A percentile compares a stretch with the other conserved stretches of the same genome.
Evolutionary conservation across 371 early-diverging fungal genomes (phyloP).

Genomic region (Lichtheimia corymbifera): DNA sequence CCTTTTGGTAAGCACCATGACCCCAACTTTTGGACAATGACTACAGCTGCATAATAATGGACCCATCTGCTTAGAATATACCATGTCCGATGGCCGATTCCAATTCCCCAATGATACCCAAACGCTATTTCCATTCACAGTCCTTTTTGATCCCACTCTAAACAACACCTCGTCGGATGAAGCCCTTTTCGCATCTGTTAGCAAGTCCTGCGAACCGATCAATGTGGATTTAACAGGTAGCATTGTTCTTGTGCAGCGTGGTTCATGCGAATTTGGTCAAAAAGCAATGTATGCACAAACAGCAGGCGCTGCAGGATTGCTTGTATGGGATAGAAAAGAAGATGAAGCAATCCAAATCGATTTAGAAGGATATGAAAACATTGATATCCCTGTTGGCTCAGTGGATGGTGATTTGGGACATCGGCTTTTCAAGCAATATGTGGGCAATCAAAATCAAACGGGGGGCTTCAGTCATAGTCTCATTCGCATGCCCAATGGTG

Average conservation of each 20-base stretch:
- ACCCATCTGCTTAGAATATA: conserved; percentile 4
- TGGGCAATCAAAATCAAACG: background rate
- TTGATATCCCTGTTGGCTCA: conserved; percentile 17
- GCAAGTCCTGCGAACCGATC: conserved; percentile 13
- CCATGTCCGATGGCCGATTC: background rate
- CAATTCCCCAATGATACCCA: background rate
- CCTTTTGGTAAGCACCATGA: background rate
- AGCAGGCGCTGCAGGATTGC: conserved; percentile 16
- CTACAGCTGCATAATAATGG: background rate
- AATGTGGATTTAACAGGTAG: conserved; percentile 15
- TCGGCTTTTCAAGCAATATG: background rate
- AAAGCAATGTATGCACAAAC: conserved; percentile 21
- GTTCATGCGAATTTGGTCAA: conserved; percentile 16
- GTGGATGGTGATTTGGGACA: conserved; percentile 3
- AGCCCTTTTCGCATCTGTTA: background rate
- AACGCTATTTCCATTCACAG: background rate
- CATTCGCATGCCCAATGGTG: conserved; percentile 4
- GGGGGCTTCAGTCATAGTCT: conserved; percentile 4
- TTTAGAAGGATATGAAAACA: conserved; percentile 8
- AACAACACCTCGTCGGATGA: background rate
- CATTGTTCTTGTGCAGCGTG: conserved; percentile 18
- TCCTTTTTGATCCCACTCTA: background rate
- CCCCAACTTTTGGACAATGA: too few species aligned
- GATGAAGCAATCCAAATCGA: conserved; percentile 8
- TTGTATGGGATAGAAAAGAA: conserved; percentile 6